phyloP scores from a whole-genome alignment of 2,329 filamentous ascomycete genomes.

The Monosporascus ibericus region DNA sequence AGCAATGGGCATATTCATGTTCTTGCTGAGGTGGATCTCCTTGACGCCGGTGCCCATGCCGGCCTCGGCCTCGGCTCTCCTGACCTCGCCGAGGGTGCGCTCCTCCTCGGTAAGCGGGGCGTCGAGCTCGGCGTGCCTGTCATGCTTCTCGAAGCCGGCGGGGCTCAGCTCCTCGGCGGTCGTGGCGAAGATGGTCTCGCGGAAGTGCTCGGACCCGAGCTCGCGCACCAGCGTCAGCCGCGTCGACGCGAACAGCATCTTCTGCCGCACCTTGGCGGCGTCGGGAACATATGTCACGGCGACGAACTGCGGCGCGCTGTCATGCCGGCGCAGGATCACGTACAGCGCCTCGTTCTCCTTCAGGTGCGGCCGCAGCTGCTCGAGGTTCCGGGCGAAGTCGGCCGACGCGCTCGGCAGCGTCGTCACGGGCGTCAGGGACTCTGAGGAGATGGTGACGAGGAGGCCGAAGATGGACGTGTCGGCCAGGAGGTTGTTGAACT shows the following conservation, averaged over 20 bases:
- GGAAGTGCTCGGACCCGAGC: constrained; percentile 71
- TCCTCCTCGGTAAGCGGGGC: constrained; percentile 79
- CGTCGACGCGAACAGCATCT: constrained; percentile 80
- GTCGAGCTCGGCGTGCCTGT: constrained; percentile 56
- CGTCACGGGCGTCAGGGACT: constrained; percentile 58
- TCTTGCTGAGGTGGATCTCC: constrained; percentile 54
- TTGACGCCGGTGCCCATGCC: constrained; percentile 58
- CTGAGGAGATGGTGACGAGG: constrained; percentile 62
- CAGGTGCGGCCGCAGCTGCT: constrained; percentile 56
- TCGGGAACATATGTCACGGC: constrained; percentile 77
- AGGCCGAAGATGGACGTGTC: constrained; percentile 60
- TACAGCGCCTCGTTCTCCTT: constrained; percentile 64
- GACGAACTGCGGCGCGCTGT: constrained; percentile 51
- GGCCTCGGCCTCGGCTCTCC: constrained; percentile 68
- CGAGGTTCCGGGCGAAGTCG: constrained; percentile 59
- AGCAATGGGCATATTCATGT: constrained; percentile 51
- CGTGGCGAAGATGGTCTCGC: constrained; percentile 69
- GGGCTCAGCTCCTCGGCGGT: constrained; percentile 61
- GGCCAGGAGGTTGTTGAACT: constrained; percentile 65
- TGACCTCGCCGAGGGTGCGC: constrained; percentile 62
- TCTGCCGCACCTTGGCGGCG: constrained; percentile 70
- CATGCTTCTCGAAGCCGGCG: constrained; percentile 66
- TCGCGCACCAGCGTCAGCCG: constrained; percentile 70
- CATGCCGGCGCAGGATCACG: constrained; percentile 65
- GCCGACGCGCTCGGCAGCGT: constrained; percentile 47